phyloP scores from a whole-genome alignment of 2,329 filamentous ascomycete species.

The Colletotrichum sp. region DNA sequence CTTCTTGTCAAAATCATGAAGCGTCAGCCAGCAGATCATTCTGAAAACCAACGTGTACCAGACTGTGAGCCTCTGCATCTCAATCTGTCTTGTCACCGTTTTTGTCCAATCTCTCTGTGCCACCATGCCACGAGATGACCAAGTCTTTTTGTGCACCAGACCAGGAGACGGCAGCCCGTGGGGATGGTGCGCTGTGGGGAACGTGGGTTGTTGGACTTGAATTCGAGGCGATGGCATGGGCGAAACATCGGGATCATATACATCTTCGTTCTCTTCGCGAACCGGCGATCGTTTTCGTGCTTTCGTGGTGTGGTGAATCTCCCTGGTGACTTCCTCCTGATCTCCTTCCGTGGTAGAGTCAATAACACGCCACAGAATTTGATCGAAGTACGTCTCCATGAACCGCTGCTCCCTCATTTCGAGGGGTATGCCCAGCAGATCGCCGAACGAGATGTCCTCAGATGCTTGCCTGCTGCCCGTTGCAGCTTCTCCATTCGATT shows the following conservation, averaged over 20 bases:
- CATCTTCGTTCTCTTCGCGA: too few species aligned
- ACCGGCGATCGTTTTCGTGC: too few species aligned
- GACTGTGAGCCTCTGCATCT: constrained; percentile 21
- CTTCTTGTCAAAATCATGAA: constrained; percentile 42
- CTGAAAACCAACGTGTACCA: constrained; percentile 39
- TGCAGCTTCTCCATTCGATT: rapidly evolving
- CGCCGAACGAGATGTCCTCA: background rate
- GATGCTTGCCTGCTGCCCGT: background rate
- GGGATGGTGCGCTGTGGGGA: background rate
- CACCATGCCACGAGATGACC: background rate
- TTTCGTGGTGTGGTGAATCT: background rate
- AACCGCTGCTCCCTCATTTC: constrained; percentile 10
- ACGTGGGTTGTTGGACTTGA: background rate
- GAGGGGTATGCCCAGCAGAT: background rate
- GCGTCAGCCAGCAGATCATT: constrained; percentile 41
- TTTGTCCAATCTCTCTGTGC: background rate
- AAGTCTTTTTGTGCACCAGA: background rate
- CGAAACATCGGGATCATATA: background rate
- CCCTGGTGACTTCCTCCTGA: background rate
- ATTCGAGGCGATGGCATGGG: background rate
- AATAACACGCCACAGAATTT: background rate
- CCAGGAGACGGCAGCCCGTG: background rate
- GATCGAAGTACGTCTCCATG: constrained; percentile 7
- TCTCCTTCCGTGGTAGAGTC: background rate
- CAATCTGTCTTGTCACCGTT: background rate